Conservation (phyloP, 2,329 filamentous ascomycete genomes). For the Botrytis elliptica region DNA sequence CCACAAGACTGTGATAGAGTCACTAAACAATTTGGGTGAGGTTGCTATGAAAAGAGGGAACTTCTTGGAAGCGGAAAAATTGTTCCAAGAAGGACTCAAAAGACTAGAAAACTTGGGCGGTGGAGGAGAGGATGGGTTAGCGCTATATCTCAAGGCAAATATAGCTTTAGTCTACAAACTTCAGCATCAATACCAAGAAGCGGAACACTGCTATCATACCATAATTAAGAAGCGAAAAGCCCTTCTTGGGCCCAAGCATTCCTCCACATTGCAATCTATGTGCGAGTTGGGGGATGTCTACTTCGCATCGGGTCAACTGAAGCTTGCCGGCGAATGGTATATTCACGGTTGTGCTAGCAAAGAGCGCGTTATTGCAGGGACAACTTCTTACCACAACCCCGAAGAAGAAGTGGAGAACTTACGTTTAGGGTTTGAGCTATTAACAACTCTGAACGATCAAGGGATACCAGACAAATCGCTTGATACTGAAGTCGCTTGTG, state of each 20-base stretch:
- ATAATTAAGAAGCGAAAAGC: conserved; percentile 10
- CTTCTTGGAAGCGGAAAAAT: conserved; percentile 15
- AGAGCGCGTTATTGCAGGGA: conserved; percentile 1
- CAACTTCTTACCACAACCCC: background rate
- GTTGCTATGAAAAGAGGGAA: conserved; percentile 7
- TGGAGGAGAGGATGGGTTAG: background rate
- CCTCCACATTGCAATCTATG: conserved; percentile 15
- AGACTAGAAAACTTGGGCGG: background rate
- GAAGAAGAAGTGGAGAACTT: background rate
- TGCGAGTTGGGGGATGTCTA: conserved; percentile 20
- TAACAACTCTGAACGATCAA: conserved; percentile 15
- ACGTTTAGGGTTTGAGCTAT: background rate
- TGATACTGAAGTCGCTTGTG: background rate
- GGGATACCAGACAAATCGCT: background rate
- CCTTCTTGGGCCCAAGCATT: conserved; percentile 12
- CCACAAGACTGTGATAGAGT: conserved; percentile 24
- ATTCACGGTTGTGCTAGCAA: background rate
- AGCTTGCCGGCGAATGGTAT: conserved; percentile 14
- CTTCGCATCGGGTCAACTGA: background rate
- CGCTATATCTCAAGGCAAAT: conserved; percentile 15
- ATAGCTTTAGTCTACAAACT: conserved; percentile 16
- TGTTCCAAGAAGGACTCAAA: conserved; percentile 13
- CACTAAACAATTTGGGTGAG: conserved; percentile 18
- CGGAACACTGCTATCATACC: background rate
- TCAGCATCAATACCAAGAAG: conserved; percentile 8